These are phyloP conservation scores for Fusarium circinatum DNA, from an alignment of 2,329 filamentous ascomycete species.

Conservation along the genomic window DNA sequence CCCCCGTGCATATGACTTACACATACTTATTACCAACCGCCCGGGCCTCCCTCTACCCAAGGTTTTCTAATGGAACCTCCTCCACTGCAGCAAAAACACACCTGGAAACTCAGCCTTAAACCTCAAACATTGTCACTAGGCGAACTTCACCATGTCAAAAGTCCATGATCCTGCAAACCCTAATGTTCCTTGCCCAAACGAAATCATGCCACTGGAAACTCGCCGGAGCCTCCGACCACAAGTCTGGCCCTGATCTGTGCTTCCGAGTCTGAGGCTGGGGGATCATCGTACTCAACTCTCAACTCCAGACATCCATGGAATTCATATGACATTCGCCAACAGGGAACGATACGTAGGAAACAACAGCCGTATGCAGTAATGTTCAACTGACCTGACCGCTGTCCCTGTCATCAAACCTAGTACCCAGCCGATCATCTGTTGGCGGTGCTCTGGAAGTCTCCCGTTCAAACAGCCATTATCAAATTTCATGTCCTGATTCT, in stretches of 20 bases:
- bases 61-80: background rate
- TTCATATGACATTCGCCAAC: slow-evolving; percentile 14
- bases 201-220: slow-evolving; percentile 1
- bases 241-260: slow-evolving; percentile 1
- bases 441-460: background rate
- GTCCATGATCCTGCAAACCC: background rate
- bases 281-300: background rate
- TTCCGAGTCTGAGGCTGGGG: background rate
- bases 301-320: background rate
- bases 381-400: slow-evolving; percentile 17
- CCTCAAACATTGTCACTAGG: slow-evolving; percentile 3
- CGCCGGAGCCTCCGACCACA: slow-evolving; percentile 1
- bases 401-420: slow-evolving; percentile 5
- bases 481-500: background rate
- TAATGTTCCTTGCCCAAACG: background rate
- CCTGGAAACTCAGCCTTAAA: slow-evolving; percentile 6
- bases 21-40: slow-evolving; percentile 11
- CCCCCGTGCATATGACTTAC: background rate
- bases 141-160: background rate
- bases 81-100: background rate
- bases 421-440: background rate
- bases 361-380: slow-evolving; percentile 3
- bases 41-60: background rate
- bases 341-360: slow-evolving; percentile 7
- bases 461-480: slow-evolving; percentile 8